phyloP scores from a whole-genome alignment of 75 land plant species.

The Larix kaempferi region DNA sequence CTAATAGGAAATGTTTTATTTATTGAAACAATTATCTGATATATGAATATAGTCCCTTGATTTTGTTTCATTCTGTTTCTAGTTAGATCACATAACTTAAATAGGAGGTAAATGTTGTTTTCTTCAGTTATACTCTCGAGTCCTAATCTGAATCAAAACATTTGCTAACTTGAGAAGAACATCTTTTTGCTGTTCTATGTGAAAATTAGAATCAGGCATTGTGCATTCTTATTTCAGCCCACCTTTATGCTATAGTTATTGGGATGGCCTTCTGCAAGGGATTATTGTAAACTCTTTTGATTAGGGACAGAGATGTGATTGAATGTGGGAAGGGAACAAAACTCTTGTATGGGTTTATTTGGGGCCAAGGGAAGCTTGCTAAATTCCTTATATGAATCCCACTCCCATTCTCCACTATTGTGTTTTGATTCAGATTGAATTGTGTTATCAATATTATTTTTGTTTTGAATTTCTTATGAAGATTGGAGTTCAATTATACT shows the following conservation, averaged over 20 bases:
- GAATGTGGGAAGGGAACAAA: not conserved
- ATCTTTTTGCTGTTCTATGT: not conserved
- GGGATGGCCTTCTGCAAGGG: not conserved
- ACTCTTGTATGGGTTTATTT: not conserved
- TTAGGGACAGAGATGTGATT: not conserved
- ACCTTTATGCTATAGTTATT: not conserved
- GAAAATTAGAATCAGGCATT: not conserved
- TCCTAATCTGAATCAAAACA: no score
- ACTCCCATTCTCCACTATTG: no score
- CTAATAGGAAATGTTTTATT: no score
- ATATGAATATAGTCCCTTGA: no score
- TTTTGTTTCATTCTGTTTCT: no score
- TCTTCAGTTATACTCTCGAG: no score
- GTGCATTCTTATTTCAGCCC: not conserved
- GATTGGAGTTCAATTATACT: not conserved
- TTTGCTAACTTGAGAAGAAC: not conserved
- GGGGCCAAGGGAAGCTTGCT: not conserved
- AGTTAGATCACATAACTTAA: no score
- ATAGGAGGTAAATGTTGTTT: no score
- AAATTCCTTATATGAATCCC: not conserved
- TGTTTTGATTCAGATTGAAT: no score
- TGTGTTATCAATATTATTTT: not conserved
- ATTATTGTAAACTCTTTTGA: not conserved
- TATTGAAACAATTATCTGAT: no score
- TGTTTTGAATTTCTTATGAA: not conserved